Conservation (phyloP, 495 filamentous ascomycete genomes). For the Aspergillus carlsbadensis region DNA sequence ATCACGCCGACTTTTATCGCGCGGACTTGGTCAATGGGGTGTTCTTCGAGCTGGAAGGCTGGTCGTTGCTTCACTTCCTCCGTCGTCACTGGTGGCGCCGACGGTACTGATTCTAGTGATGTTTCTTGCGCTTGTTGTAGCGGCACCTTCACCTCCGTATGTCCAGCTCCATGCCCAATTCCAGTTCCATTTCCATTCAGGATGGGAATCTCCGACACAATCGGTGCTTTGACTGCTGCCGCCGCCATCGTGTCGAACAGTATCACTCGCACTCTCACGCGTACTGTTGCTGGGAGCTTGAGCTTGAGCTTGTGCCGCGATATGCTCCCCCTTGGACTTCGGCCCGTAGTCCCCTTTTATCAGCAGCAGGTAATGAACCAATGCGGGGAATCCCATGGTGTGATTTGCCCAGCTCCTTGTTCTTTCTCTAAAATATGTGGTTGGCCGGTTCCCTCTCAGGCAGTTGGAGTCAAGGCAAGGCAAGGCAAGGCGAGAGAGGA, state of each 20-base stretch:
- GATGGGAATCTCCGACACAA: slow-evolving; percentile 1
- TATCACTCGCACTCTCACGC: too few relatives aligned
- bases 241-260: too few relatives aligned
- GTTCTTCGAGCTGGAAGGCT: slow-evolving; percentile 39
- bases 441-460: too few relatives aligned
- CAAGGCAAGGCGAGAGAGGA: too few relatives aligned
- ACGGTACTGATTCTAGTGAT: too few relatives aligned
- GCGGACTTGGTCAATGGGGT: slow-evolving; percentile 39
- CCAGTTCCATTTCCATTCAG: not conserved
- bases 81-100: not conserved
- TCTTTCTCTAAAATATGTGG: too few relatives aligned
- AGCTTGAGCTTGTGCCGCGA: not conserved
- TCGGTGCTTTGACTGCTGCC: slow-evolving; percentile 12
- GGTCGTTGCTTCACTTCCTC: slow-evolving; percentile 2
- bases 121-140: too few relatives aligned
- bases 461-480: not conserved
- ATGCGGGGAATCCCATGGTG: slow-evolving; percentile 7
- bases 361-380: not conserved
- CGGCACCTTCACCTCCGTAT: too few relatives aligned
- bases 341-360: slow-evolving; percentile 6
- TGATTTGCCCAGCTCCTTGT: not conserved
- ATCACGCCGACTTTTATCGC: slow-evolving; percentile 52
- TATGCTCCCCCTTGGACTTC: not conserved
- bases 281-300: not conserved
- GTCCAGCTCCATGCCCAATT: too few relatives aligned